Evolutionary conservation across 352 stramenopile species (phyloP).

Genomic region (Phytophthora rubi): DNA sequence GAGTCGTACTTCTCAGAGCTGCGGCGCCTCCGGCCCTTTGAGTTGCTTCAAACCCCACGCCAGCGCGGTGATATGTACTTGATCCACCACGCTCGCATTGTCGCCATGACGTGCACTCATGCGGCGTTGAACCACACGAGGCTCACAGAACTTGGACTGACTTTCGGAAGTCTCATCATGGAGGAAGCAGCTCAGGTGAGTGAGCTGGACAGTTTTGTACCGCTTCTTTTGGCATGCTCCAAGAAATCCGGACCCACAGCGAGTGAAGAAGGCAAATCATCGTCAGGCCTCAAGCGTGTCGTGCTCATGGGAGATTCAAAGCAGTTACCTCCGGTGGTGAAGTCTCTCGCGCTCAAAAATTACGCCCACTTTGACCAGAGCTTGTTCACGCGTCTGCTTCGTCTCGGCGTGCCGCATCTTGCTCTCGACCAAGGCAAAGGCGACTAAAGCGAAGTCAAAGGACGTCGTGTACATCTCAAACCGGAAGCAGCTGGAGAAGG

Average conservation of each 20-base stretch:
- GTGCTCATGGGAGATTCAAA: slow-evolving; percentile 95
- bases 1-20: slow-evolving; percentile 94
- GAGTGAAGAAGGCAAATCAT: slow-evolving; percentile 6
- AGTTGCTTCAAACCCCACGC: slow-evolving; percentile 92
- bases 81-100: slow-evolving; percentile 93
- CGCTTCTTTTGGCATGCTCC: slow-evolving; percentile 87
- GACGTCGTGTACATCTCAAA: slow-evolving; percentile 35
- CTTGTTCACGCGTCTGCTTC: slow-evolving; percentile 94
- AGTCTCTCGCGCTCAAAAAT: slow-evolving; percentile 86
- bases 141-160: slow-evolving; percentile 86
- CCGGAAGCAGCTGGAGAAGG: slow-evolving; percentile 36
- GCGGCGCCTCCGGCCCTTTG: slow-evolving; percentile 92
- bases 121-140: slow-evolving; percentile 89
- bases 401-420: slow-evolving; percentile 92
- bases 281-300: slow-evolving; percentile 90
- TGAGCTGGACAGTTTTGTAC: slow-evolving; percentile 94
- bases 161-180: slow-evolving; percentile 92
- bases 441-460: slow-evolving; percentile 18
- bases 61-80: slow-evolving; percentile 96
- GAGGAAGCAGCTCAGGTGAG: slow-evolving; percentile 96
- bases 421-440: slow-evolving; percentile 77
- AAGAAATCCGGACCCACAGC: slow-evolving; percentile 8
- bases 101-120: slow-evolving; percentile 97
- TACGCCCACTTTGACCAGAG: slow-evolving; percentile 95
- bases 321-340: slow-evolving; percentile 92